These are phyloP conservation scores for Arthrinium phaeospermum DNA, from an alignment of 2,329 filamentous ascomycete species.

Conservation along the genomic window DNA sequence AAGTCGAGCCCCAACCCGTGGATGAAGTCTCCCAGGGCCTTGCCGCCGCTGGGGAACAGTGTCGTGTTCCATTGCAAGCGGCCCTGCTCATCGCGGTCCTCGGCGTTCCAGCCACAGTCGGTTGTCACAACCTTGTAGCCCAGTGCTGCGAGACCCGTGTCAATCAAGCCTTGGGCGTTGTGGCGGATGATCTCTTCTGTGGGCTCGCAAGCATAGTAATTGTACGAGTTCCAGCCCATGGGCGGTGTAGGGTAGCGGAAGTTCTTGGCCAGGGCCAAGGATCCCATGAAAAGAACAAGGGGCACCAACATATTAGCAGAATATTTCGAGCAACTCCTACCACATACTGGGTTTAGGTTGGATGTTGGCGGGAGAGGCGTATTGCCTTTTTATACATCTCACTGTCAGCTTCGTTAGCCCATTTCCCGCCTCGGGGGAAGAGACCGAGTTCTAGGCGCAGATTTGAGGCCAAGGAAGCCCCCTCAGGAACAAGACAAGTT, in stretches of 20 bases:
- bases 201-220: conserved; percentile 57
- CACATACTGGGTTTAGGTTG: neutral
- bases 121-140: conserved; percentile 63
- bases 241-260: conserved; percentile 42
- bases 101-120: conserved; percentile 63
- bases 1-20: conserved; percentile 55
- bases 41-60: conserved; percentile 56
- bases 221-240: conserved; percentile 66
- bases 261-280: conserved; percentile 25
- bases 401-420: neutral
- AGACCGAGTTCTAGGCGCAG: neutral
- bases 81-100: conserved; percentile 47
- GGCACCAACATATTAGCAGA: neutral
- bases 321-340: neutral
- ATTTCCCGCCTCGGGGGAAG: neutral
- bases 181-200: conserved; percentile 54
- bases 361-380: neutral
- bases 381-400: neutral
- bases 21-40: conserved; percentile 54
- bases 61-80: conserved; percentile 55
- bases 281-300: neutral
- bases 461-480: conserved; percentile 3
- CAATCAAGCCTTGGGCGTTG: conserved; percentile 59
- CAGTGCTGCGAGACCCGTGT: conserved; percentile 54
- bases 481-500: neutral